Base-by-base conservation (phyloP, 2,329 filamentous ascomycete genomes). In the Fusarium palustre region DNA sequence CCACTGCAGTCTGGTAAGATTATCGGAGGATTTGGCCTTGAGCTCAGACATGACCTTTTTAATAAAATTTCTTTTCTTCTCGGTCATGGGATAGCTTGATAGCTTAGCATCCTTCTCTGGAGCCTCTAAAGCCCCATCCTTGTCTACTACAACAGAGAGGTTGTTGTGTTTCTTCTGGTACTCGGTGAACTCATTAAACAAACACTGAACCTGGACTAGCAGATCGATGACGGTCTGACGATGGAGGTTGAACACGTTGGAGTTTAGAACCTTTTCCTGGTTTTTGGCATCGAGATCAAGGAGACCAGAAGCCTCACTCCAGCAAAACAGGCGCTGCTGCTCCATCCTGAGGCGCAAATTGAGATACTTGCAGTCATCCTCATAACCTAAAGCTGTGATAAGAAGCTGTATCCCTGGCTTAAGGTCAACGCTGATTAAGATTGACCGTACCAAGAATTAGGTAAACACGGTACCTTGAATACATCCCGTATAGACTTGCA, bases 331-430 rank as follows among this genome's bases (percentile, higher is more conserved):
- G 25, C 83, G 78, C 64, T 85, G 82, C 74, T 85, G 82, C 70
- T 85, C 83, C 80, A 85, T 83, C 54, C 82, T 81, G 50, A 85
- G 72, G 50, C 83, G 79, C 67, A 85, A 70, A 63, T 84, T 84
- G 59, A 85, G 80, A 69, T 84, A 84, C 59, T 77, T 80, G 71
- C 79, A 84, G 47, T 84, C 82, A 63, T 85, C 79, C n/a, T 82
- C 81, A 57, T 83, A 83, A 46, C 81, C 80, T 45, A 80, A 74
- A n/a, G 83, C 83, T 8, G 82, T 84, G 45, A 85, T 75, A 33
- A 85, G 78, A 52, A 85, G 76, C 71, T 84, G 83, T 57, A 85
- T 84, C 79, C 82, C 81, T 66, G 36, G 41, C 8, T 18, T 41
- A 28, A 45, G 20, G 30, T 55, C 36, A 41, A 43, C 12, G 38